A percentile compares a stretch with the other conserved stretches of the same genome.
These are phyloP conservation scores for Mortierella sp. DNA, from an alignment of 371 early-diverging fungal genomes.

Conservation along the genomic window DNA sequence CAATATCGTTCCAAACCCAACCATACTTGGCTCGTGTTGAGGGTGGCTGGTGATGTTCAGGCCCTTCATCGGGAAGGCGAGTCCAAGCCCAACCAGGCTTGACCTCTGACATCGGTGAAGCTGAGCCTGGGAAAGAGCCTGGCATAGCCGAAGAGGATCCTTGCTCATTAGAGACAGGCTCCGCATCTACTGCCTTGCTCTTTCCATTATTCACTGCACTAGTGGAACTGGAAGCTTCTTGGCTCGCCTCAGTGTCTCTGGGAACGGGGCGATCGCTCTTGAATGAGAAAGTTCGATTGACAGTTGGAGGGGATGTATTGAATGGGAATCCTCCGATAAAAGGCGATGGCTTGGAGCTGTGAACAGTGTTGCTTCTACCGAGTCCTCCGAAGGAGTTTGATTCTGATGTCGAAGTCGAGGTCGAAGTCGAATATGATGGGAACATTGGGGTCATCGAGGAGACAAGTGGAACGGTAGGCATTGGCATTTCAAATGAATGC, in stretches of 20 bases:
- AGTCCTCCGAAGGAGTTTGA: slow-evolving; percentile 3
- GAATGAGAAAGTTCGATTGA: background rate
- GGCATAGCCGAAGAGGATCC: slow-evolving; percentile 31
- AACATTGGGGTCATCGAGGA: background rate
- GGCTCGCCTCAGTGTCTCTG: slow-evolving; percentile 27
- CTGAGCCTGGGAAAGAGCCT: slow-evolving; percentile 33
- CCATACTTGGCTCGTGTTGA: slow-evolving; percentile 45
- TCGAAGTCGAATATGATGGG: background rate
- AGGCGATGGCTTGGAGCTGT: slow-evolving; percentile 38
- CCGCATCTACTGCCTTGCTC: slow-evolving; percentile 8
- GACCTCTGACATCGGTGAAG: slow-evolving; percentile 11
- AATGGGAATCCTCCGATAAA: slow-evolving; percentile 40
- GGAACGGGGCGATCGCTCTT: slow-evolving; percentile 27
- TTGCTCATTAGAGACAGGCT: background rate
- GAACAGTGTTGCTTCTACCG: slow-evolving; percentile 28
- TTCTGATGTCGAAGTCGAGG: background rate
- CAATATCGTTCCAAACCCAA: slow-evolving; percentile 46
- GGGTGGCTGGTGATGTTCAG: slow-evolving; percentile 44
- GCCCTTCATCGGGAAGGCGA: slow-evolving; percentile 42
- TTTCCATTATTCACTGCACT: slow-evolving; percentile 6
- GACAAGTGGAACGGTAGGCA: slow-evolving; percentile 17
- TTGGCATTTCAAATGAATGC: slow-evolving; percentile 6
- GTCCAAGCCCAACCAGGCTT: slow-evolving; percentile 43
- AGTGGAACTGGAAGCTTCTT: background rate
- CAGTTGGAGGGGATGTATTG: background rate